phyloP scores from a whole-genome alignment of 1,284 basidiomycete genomes.

The Porphyrellus sp. region DNA sequence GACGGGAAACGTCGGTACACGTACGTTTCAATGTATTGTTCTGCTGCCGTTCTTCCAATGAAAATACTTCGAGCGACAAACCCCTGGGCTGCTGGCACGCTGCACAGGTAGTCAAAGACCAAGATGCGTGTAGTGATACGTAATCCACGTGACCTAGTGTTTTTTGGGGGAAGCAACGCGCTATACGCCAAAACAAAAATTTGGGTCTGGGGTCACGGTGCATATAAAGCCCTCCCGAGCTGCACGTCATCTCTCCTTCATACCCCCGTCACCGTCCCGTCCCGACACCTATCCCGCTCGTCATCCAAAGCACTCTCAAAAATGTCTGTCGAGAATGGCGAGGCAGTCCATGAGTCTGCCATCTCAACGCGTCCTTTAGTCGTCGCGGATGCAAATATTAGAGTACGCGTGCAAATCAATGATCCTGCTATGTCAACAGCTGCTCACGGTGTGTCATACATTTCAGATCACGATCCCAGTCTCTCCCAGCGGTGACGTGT shows the following conservation, averaged over 20 bases:
- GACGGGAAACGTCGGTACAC: neutral
- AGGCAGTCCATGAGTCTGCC: slow-evolving; percentile 28
- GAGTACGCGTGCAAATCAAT: slow-evolving; percentile 49
- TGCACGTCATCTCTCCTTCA: slow-evolving; percentile 5
- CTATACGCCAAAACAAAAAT: slow-evolving; percentile 28
- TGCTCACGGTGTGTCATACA: slow-evolving; percentile 12
- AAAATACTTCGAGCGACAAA: neutral
- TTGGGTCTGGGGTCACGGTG: slow-evolving; percentile 37
- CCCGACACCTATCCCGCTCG: slow-evolving; percentile 1
- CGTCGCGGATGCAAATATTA: slow-evolving; percentile 57
- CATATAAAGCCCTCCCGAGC: slow-evolving; percentile 25
- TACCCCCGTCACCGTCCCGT: slow-evolving; percentile 5
- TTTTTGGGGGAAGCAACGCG: slow-evolving; percentile 31
- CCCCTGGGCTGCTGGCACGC: neutral
- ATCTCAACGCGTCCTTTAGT: slow-evolving; percentile 65
- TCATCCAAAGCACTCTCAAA: slow-evolving; percentile 12
- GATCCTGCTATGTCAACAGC: slow-evolving; percentile 1
- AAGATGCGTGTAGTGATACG: slow-evolving; percentile 15
- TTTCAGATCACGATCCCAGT: slow-evolving; percentile 79
- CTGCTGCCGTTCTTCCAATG: neutral
- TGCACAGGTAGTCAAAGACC: slow-evolving; percentile 3
- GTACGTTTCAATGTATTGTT: slow-evolving; percentile 5
- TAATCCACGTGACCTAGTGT: slow-evolving; percentile 31
- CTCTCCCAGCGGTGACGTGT: slow-evolving; percentile 71
- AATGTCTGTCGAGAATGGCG: slow-evolving; percentile 34